Evolutionary conservation across 805 yeast species (phyloP), one percentile per base, ranked within the genome.

Genomic region (Cyberlindnera bimundalis): DNA sequence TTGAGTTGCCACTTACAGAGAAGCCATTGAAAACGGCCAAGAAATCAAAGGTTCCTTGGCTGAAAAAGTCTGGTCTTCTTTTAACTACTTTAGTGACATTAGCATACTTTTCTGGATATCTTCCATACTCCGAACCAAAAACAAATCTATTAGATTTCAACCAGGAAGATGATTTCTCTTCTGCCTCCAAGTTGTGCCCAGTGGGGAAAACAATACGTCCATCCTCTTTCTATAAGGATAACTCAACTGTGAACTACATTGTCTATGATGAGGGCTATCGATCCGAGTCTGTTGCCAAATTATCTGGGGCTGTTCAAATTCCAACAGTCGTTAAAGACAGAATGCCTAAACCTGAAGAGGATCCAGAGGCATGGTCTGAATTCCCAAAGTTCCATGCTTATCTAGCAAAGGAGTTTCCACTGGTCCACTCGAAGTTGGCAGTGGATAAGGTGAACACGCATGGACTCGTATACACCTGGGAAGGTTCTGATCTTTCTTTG

Each of bases 391-490:
- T 84, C 43, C 84, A 80, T 48, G 54, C 60, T 3, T 82, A 74
- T 53, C 63, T 84, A 43, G 67, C 67, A 37, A 46, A 59, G 10
- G 64, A 76, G 5, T 84, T 79, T 60, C 87, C 90, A 0, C 47
- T 62, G 20, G 70, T 76, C 4, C 73, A 74, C 47, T 44, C 62
- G 16, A 54, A 65, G 11, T 62, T 80, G 38, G 65, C 70, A 30
- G 66, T 81, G 16, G 77, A 72, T 40, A 68, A 62, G 20, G 74
- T 83, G 38, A 83, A 84, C 56, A 67, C 75, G 4, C 74, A 74
- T 46, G 88, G 85, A 1, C 62, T 86, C 37, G 67, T 86, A 2
- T 71, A 67, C 56, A 79, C 85, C 17, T 76, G 86, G 76, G 53
- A 68, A 43, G 93, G 95, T 3, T 57, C 73, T 4, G 51, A 73